Percentiles rank a stretch among this genome's conserved stretches.
Conservation (phyloP, 2,329 filamentous ascomycete genomes). For the Sporothrix mexicana region DNA sequence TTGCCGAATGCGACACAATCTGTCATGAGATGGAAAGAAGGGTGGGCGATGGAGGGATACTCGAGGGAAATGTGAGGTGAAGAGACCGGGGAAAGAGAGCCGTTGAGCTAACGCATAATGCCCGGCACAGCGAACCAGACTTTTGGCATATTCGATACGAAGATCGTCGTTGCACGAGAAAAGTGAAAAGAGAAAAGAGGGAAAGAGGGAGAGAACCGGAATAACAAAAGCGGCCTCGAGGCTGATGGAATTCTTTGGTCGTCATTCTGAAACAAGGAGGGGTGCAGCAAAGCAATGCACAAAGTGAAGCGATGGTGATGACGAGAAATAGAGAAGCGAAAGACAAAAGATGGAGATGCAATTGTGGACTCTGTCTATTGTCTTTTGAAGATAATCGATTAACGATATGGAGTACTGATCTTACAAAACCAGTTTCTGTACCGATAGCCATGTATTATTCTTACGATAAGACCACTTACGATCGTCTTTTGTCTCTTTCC, state of each 20-base stretch:
- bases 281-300: neutral
- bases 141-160: neutral
- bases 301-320: neutral
- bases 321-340: neutral
- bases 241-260: neutral
- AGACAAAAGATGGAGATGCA: neutral
- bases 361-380: neutral
- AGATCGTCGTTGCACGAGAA: neutral
- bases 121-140: neutral
- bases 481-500: neutral
- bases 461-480: neutral
- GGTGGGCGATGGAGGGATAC: neutral
- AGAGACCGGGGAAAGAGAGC: neutral
- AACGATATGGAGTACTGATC: too few relatives aligned
- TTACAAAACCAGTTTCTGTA: too few relatives aligned
- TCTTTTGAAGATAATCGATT: too few relatives aligned
- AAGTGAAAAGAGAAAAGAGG: too few relatives aligned
- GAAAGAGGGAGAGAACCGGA: neutral
- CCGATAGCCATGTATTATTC: too few relatives aligned
- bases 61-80: too few relatives aligned
- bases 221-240: neutral
- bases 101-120: neutral
- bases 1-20: neutral
- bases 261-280: conserved; percentile 7
- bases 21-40: neutral